A percentile compares a stretch with the other conserved stretches of the same genome.
These are phyloP conservation scores for Astrocystis sublimbata DNA, from an alignment of 495 filamentous ascomycete species.

Conservation along the genomic window DNA sequence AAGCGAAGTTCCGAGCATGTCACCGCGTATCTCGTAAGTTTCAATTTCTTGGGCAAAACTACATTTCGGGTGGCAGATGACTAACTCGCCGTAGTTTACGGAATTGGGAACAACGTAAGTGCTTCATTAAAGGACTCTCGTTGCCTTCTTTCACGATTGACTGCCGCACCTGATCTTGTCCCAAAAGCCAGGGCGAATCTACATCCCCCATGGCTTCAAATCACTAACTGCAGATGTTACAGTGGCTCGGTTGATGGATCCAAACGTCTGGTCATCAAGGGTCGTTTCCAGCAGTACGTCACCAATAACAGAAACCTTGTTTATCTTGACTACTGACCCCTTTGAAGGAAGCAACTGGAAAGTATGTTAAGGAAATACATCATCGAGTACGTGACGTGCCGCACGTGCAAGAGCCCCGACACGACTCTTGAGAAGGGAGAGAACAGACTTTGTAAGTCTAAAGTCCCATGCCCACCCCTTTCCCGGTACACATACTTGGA, in stretches of 20 bases:
- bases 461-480: conserved; percentile 72
- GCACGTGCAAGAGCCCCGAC: conserved; percentile 91
- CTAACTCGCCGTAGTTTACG: conserved; percentile 59
- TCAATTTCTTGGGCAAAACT: not conserved
- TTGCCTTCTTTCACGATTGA: not conserved
- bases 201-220: not conserved
- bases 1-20: conserved; percentile 97
- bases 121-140: not conserved
- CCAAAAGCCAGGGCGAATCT: not conserved
- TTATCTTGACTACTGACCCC: not conserved
- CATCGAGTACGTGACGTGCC: conserved; percentile 98
- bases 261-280: conserved; percentile 94
- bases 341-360: conserved; percentile 87
- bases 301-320: not conserved
- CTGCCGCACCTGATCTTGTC: not conserved
- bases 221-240: conserved; percentile 6
- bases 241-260: conserved; percentile 91
- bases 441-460: conserved; percentile 68
- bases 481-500: not conserved
- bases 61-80: not conserved
- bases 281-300: conserved; percentile 72
- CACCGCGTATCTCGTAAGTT: conserved; percentile 71
- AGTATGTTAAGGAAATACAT: conserved; percentile 93
- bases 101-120: conserved; percentile 77
- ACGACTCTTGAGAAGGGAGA: conserved; percentile 98